Percentiles rank a stretch among this genome's conserved stretches.
phyloP scores from a whole-genome alignment of 768 basidiomycete species.

The Hypholoma sublateritium region DNA sequence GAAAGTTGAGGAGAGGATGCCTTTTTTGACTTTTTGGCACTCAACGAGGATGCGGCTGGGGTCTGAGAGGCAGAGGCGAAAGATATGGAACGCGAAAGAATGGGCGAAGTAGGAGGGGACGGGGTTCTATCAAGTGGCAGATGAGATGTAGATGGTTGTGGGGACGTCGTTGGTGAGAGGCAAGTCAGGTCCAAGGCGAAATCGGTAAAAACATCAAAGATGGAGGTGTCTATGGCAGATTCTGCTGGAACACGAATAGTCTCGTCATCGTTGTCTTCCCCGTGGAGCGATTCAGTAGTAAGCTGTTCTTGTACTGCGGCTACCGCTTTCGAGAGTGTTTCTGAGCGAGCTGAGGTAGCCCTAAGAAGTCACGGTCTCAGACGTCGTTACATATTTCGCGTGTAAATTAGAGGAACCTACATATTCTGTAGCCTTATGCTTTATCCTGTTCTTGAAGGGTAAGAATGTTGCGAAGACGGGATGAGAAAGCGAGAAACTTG shows the following conservation, averaged over 20 bases:
- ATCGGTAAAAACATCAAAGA: conserved; percentile 44
- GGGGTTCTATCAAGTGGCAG: conserved; percentile 25
- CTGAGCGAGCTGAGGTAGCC: conserved; percentile 21
- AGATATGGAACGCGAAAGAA: conserved; percentile 36
- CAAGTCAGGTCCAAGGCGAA: conserved; percentile 47
- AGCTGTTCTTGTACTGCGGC: conserved; percentile 22
- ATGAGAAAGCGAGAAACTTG: conserved; percentile 12
- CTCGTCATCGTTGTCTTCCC: conserved; percentile 25
- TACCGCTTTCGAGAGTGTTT: conserved; percentile 25
- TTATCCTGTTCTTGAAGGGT: conserved; percentile 1
- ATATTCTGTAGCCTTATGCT: conserved; percentile 7
- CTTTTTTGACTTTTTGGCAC: conserved; percentile 24
- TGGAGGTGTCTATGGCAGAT: conserved; percentile 22
- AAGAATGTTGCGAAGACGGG: conserved; percentile 9
- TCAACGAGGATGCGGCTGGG: conserved; percentile 21
- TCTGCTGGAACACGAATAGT: conserved; percentile 20
- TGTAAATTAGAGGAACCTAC: conserved; percentile 8
- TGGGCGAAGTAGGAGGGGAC: conserved; percentile 32
- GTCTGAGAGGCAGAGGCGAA: conserved; percentile 32
- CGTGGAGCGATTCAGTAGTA: conserved; percentile 10
- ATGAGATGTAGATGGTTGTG: conserved; percentile 33
- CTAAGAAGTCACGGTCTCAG: conserved; percentile 13
- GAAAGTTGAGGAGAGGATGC: conserved; percentile 27
- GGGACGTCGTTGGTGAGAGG: conserved; percentile 42
- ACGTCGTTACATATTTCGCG: conserved; percentile 6